phyloP scores from a whole-genome alignment of 2,329 filamentous ascomycete genomes.

The Pyrenophora tritici-repentis region DNA sequence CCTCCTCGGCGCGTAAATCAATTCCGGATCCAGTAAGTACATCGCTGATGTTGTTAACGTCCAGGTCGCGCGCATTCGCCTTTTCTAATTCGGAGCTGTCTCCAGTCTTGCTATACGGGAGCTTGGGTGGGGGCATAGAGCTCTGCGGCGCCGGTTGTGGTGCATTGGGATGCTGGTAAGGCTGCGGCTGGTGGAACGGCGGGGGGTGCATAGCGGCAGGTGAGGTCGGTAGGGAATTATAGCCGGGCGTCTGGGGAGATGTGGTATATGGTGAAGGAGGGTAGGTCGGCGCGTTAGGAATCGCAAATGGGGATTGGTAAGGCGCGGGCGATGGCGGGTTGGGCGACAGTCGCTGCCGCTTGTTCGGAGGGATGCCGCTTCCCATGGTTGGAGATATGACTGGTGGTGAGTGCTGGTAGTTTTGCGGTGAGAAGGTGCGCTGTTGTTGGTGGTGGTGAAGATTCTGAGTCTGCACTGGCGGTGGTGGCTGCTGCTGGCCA shows the following conservation, averaged over 20 bases:
- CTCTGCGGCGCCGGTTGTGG: conserved; percentile 31
- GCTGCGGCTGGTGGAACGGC: conserved; percentile 60
- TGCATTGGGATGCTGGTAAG: conserved; percentile 41
- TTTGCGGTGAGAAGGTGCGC: conserved; percentile 43
- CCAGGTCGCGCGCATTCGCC: conserved; percentile 61
- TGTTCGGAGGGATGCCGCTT: conserved; percentile 65
- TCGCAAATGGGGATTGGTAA: conserved; percentile 39
- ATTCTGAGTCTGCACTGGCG: conserved; percentile 48
- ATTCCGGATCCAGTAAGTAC: conserved; percentile 84
- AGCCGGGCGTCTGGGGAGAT: conserved; percentile 37
- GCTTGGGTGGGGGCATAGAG: conserved; percentile 67
- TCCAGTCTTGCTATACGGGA: conserved; percentile 57
- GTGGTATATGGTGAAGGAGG: conserved; percentile 45
- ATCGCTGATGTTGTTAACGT: conserved; percentile 77
- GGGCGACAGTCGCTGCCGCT: conserved; percentile 73
- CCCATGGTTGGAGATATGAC: conserved; percentile 53
- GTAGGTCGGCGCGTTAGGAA: conserved; percentile 53
- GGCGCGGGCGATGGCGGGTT: conserved; percentile 64
- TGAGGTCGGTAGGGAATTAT: conserved; percentile 40
- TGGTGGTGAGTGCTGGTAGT: conserved; percentile 57
- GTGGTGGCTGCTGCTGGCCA: conserved; percentile 34
- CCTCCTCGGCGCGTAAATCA: conserved; percentile 84
- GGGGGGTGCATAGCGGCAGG: conserved; percentile 38
- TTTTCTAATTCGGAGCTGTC: conserved; percentile 53
- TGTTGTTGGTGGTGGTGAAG: conserved; percentile 52